Conservation (phyloP, 352 stramenopile species). For the Thalassiosira mediterranea region DNA sequence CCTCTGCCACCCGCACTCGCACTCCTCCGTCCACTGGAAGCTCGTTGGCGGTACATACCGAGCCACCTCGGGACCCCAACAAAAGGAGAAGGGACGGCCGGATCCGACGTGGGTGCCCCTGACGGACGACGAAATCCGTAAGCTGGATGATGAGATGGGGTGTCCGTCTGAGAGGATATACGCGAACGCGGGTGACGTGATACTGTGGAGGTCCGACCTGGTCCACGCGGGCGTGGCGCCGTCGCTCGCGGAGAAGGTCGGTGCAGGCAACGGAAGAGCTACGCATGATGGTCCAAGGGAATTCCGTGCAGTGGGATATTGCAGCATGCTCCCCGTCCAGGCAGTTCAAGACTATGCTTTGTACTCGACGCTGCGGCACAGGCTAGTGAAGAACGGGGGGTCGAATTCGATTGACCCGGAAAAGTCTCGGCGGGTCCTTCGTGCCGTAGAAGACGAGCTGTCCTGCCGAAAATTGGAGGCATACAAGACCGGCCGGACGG, state of each 20-base stretch:
- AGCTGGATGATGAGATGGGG: constrained; percentile 33
- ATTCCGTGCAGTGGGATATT: constrained; percentile 55
- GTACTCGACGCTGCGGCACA: constrained; percentile 34
- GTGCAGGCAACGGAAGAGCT: not conserved
- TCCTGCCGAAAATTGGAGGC: constrained; percentile 57
- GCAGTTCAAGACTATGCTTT: constrained; percentile 39
- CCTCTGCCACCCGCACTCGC: constrained; percentile 48
- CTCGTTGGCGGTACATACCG: constrained; percentile 45
- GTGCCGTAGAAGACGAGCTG: constrained; percentile 13
- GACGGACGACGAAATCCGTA: constrained; percentile 40
- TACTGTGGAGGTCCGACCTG: constrained; percentile 67
- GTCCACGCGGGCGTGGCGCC: constrained; percentile 49
- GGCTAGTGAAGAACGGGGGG: constrained; percentile 17
- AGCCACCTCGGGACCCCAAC: constrained; percentile 31
- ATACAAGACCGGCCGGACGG: constrained; percentile 60
- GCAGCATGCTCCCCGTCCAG: constrained; percentile 51
- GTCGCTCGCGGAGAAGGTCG: constrained; percentile 2
- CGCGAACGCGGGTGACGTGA: constrained; percentile 59
- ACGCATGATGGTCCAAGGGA: constrained; percentile 14
- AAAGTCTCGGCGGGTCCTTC: not conserved
- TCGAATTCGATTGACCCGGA: no score
- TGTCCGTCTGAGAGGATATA: constrained; percentile 43
- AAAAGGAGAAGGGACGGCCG: constrained; percentile 11
- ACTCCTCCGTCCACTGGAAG: constrained; percentile 39
- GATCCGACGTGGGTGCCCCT: constrained; percentile 42